Percentiles rank a stretch among this genome's conserved stretches.
phyloP scores from a whole-genome alignment of 352 stramenopile species.

The Globisporangium iwayamae region DNA sequence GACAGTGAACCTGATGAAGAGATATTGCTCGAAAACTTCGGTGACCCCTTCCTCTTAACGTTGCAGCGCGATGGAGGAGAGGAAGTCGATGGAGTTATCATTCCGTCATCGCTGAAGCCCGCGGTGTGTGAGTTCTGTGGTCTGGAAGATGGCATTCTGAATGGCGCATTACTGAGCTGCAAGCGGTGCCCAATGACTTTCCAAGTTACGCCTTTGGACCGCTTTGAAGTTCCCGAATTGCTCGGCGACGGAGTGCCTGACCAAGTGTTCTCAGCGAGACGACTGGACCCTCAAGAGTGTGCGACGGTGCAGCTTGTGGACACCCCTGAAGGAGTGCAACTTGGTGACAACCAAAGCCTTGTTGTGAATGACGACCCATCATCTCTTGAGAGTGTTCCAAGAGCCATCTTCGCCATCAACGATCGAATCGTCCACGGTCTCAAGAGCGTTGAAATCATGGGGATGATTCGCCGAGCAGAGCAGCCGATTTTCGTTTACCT shows the following conservation, averaged over 20 bases:
- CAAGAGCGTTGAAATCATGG: slow-evolving; percentile 30
- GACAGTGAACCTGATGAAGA: slow-evolving; percentile 46
- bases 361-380: neutral
- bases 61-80: neutral
- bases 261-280: slow-evolving; percentile 8
- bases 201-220: slow-evolving; percentile 33
- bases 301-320: slow-evolving; percentile 10
- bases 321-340: slow-evolving; percentile 16
- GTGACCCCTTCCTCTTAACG: slow-evolving; percentile 37
- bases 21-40: slow-evolving; percentile 49
- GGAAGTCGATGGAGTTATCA: neutral
- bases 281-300: slow-evolving; percentile 15
- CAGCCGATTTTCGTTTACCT: slow-evolving; percentile 43
- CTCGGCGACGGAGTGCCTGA: slow-evolving; percentile 17
- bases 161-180: slow-evolving; percentile 41
- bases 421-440: slow-evolving; percentile 46
- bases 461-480: slow-evolving; percentile 30
- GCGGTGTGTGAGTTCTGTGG: slow-evolving; percentile 50
- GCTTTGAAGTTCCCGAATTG: slow-evolving; percentile 51
- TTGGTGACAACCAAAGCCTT: neutral
- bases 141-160: slow-evolving; percentile 65
- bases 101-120: neutral
- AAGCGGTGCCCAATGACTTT: slow-evolving; percentile 51
- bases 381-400: neutral
- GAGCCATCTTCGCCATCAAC: slow-evolving; percentile 52